Conservation (phyloP, 1,284 basidiomycete genomes). For the Pterulicium gracile region DNA sequence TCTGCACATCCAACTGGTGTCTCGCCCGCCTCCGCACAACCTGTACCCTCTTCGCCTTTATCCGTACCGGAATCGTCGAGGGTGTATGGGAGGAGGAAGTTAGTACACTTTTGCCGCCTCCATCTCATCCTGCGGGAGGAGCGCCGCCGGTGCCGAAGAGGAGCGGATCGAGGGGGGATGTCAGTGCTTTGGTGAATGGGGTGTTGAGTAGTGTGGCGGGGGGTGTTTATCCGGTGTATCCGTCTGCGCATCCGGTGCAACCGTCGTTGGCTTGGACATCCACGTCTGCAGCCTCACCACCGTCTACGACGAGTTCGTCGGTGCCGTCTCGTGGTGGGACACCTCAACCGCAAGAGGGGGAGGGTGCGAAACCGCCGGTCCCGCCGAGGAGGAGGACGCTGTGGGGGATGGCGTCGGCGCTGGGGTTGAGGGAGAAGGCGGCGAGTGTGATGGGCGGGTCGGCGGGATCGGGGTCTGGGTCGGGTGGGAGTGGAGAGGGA, state of each 20-base stretch:
- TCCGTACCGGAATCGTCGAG: slow-evolving; percentile 73
- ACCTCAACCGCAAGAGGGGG: too few relatives aligned
- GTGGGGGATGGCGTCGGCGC: slow-evolving; percentile 46
- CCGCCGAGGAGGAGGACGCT: slow-evolving; percentile 41
- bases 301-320: too few relatives aligned
- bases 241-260: too few relatives aligned
- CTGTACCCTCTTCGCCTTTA: slow-evolving; percentile 86
- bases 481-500: slow-evolving; percentile 22
- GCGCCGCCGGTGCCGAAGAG: slow-evolving; percentile 8
- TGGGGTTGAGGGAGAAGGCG: slow-evolving; percentile 41
- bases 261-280: too few relatives aligned
- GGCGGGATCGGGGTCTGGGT: neutral
- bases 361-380: slow-evolving; percentile 28
- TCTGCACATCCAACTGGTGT: slow-evolving; percentile 74
- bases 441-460: slow-evolving; percentile 18
- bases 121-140: slow-evolving; percentile 12
- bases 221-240: neutral
- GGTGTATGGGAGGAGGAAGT: slow-evolving; percentile 80
- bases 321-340: too few relatives aligned
- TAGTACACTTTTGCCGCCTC: slow-evolving; percentile 22
- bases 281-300: too few relatives aligned
- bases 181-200: neutral
- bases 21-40: slow-evolving; percentile 72
- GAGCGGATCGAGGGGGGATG: neutral
- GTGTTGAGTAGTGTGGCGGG: slow-evolving; percentile 1